These are phyloP conservation scores for Peronospora tabacina DNA, from an alignment of 352 stramenopile genomes.

Conservation along the genomic window DNA sequence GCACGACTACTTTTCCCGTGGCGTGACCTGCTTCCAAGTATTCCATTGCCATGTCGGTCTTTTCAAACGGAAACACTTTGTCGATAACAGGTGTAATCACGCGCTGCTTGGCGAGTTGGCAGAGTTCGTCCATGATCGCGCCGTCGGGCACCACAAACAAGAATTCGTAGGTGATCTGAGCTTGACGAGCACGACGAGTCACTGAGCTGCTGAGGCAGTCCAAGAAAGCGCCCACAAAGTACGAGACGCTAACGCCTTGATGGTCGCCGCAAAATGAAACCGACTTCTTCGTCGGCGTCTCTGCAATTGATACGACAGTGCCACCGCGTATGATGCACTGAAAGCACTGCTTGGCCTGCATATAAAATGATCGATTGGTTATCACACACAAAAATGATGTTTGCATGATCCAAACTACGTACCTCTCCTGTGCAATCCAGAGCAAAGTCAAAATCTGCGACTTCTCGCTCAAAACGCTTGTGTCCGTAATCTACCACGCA, in stretches of 20 bases:
- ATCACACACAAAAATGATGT: not conserved
- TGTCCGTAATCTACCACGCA: constrained; percentile 65
- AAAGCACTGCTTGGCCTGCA: constrained; percentile 49
- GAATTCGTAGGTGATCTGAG: constrained; percentile 50
- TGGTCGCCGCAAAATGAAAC: constrained; percentile 23
- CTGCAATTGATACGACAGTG: constrained; percentile 50
- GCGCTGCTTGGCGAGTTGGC: constrained; percentile 35
- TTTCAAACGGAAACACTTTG: constrained; percentile 65
- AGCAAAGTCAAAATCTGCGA: constrained; percentile 69
- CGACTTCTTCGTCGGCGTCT: constrained; percentile 41
- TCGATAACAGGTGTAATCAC: constrained; percentile 50
- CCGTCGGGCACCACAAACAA: constrained; percentile 42
- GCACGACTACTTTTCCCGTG: constrained; percentile 59
- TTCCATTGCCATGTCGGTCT: constrained; percentile 50
- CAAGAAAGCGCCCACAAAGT: constrained; percentile 39
- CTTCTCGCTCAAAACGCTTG: constrained; percentile 54
- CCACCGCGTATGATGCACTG: constrained; percentile 51
- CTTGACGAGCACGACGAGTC: constrained; percentile 38
- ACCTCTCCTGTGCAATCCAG: constrained; percentile 74
- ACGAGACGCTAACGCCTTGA: constrained; percentile 37
- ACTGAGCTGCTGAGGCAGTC: constrained; percentile 58
- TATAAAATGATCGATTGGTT: not conserved
- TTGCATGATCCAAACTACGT: constrained; percentile 1
- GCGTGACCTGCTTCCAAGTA: constrained; percentile 55
- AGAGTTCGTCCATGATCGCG: constrained; percentile 43